Evolutionary conservation across 768 basidiomycete species (phyloP).

Genomic region (Pulveroboletus ravenelii): DNA sequence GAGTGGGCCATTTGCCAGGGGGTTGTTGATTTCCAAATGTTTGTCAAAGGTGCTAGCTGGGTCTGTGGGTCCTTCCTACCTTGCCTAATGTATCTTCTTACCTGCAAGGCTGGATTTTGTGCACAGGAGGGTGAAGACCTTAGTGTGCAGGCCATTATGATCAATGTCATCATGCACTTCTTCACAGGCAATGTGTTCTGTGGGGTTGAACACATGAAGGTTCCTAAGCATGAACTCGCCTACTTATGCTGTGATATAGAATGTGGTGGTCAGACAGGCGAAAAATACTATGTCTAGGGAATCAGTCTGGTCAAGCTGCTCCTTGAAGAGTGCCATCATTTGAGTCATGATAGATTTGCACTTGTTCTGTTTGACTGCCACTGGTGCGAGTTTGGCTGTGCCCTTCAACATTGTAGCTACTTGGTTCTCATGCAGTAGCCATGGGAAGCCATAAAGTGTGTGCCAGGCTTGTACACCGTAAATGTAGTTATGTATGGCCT

Average conservation of each 20-base stretch:
- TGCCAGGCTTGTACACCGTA: not conserved
- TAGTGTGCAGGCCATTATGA: not conserved
- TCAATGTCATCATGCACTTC: not conserved
- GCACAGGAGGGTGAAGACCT: too few species aligned
- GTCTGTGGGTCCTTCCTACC: not conserved
- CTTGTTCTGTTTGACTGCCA: too few species aligned
- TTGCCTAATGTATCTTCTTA: not conserved
- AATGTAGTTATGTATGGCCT: not conserved
- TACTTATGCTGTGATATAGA: not conserved
- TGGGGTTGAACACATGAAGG: not conserved
- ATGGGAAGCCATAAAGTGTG: not conserved
- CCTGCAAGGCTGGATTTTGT: not conserved
- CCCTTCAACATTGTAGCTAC: too few species aligned
- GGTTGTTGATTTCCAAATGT: not conserved
- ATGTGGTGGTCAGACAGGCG: not conserved
- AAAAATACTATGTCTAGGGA: too few species aligned
- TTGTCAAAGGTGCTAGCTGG: fast-evolving
- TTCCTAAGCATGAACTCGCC: not conserved
- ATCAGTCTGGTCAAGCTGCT: too few species aligned
- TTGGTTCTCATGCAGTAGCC: too few species aligned
- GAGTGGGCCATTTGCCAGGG: too few species aligned
- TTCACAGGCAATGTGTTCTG: not conserved
- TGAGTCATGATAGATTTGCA: too few species aligned
- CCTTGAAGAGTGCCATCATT: too few species aligned
- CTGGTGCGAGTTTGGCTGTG: too few species aligned